Base-by-base conservation (phyloP, 805 yeast species). In the Komagataella phaffii region DNA sequence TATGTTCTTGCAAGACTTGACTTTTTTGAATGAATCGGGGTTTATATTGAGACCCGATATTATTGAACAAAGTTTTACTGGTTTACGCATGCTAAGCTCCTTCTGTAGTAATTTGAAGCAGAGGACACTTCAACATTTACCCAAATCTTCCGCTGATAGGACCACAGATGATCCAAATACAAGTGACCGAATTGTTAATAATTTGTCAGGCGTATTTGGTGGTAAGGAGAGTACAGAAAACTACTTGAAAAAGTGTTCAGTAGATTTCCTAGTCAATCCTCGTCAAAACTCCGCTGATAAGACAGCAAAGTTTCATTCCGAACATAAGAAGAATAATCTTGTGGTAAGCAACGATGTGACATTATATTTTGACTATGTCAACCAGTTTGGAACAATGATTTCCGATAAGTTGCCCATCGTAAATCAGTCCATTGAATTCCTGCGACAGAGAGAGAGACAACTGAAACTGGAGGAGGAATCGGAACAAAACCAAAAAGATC, bases 41-140 rank as follows among this genome's bases (percentile, higher is more conserved):
- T 64, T 79, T 53, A 71, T 75, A 53, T 61, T 67, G 47, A 60
- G 85, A 51, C 81, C 82, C 0, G 84, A 79, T 59, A 76, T 79
- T 46, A 73, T 78, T 24, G 66, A 30, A 14, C 40, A 30, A 30
- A 30, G 40, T 8, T 30, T 30, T 8, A 30, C 40, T 30, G 40
- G 40, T 30, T 30, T 30, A 14, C 40, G 40, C 40, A 30, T 30
- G 40, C 40, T 30, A 30, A 30, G 40, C 14, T 30, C 40, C 8
- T 30, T 30, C n/a, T 30, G 40, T 30, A 30, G 40, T 6, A 30
- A 30, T 30, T 10, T 30, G 40, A 30, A 30, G 10, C 40, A 30
- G 14, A 30, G 14, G n/a, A 30, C n/a, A 3, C 14, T 30, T 4
- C 14, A 30, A 8, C n/a, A 4, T 30, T 5, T 8, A 8, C n/a